Conservation (phyloP, 345 rosid species). For the Trapa bicornis region DNA sequence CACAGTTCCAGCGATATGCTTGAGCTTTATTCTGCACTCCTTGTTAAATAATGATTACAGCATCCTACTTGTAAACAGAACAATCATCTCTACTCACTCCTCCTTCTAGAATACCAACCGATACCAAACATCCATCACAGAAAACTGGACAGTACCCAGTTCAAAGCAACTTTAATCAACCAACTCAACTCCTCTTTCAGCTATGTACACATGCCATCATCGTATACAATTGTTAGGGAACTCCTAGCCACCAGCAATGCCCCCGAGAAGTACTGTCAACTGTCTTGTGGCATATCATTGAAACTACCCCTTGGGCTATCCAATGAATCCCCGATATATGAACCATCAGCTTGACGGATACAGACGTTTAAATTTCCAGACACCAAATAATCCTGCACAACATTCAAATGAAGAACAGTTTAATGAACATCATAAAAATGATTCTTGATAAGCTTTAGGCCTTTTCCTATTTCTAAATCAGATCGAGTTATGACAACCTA, state of each 20-base stretch:
- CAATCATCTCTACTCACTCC: too few species aligned
- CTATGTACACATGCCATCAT: constrained; percentile 35
- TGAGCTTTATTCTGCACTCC: constrained; percentile 17
- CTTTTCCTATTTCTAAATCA: background rate
- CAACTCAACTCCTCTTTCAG: constrained; percentile 25
- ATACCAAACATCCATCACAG: constrained; percentile 26
- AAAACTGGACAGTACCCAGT: constrained; percentile 40
- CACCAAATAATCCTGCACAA: constrained; percentile 45
- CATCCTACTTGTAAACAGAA: constrained; percentile 29
- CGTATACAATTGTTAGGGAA: constrained; percentile 27
- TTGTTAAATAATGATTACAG: constrained; percentile 17
- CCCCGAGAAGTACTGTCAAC: constrained; percentile 15
- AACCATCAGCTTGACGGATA: constrained; percentile 68
- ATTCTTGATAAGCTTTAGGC: background rate
- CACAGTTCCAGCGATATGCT: constrained; percentile 13
- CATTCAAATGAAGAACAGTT: constrained; percentile 1
- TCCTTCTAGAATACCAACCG: background rate
- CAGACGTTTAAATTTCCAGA: constrained; percentile 60
- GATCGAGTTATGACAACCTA: background rate
- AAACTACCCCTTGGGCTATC: constrained; percentile 35
- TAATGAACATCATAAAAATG: background rate
- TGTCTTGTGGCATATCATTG: constrained; percentile 19
- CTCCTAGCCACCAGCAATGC: constrained; percentile 18
- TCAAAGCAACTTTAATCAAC: constrained; percentile 16
- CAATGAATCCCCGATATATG: constrained; percentile 46